phyloP scores from a whole-genome alignment of 805 yeast species.

The Priceomyces fermenticarens region DNA sequence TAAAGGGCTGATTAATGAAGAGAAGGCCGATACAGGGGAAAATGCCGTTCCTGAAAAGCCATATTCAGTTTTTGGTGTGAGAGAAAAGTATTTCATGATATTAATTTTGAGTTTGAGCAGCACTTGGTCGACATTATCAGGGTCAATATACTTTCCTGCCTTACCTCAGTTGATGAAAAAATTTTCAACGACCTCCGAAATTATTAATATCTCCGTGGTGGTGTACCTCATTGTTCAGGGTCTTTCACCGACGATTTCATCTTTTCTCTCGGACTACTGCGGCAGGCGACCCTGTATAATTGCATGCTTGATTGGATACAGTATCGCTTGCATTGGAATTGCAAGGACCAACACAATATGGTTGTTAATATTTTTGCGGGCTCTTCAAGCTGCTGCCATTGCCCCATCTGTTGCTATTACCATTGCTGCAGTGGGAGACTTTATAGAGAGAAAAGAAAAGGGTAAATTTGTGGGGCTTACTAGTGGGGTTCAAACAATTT shows the following conservation, averaged over 20 bases:
- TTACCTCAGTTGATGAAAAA: conserved; percentile 50
- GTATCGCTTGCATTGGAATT: conserved; percentile 59
- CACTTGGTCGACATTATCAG: conserved; percentile 63
- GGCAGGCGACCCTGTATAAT: conserved; percentile 71
- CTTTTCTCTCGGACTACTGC: conserved; percentile 59
- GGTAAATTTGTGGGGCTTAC: conserved; percentile 65
- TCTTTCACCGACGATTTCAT: conserved; percentile 62
- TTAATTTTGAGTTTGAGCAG: conserved; percentile 43
- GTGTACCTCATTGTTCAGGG: conserved; percentile 75
- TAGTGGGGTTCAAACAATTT: conserved; percentile 60
- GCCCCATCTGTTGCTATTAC: conserved; percentile 69
- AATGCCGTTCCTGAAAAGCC: conserved; percentile 14
- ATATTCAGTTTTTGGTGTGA: conserved; percentile 42
- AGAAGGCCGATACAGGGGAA: background rate
- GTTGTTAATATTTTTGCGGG: conserved; percentile 57
- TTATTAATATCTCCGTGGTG: conserved; percentile 68
- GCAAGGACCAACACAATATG: conserved; percentile 55
- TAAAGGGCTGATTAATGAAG: background rate
- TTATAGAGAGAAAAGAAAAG: conserved; percentile 58
- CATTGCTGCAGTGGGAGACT: conserved; percentile 69
- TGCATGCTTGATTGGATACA: conserved; percentile 49
- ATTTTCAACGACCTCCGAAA: conserved; percentile 53
- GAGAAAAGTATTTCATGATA: conserved; percentile 41
- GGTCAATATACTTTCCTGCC: conserved; percentile 78
- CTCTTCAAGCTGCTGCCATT: conserved; percentile 68